Evolutionary conservation across 176 grass and related monocot species (phyloP).

Genomic region (Areca catechu): DNA sequence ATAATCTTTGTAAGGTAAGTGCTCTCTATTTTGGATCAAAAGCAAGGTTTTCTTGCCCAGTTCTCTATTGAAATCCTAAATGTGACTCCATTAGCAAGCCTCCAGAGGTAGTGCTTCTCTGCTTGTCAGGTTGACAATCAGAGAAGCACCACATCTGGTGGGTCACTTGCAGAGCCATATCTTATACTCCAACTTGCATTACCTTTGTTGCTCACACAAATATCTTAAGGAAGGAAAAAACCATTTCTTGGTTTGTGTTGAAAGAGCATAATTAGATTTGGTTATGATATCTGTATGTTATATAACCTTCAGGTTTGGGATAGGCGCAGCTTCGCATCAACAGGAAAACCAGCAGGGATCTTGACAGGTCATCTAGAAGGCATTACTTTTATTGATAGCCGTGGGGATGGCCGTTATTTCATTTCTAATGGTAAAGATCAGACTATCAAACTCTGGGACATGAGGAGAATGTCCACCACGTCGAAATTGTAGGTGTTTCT

Average conservation of each 20-base stretch:
- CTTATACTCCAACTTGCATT: too few species aligned
- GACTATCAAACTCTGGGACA: conserved; percentile 91
- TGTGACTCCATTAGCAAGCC: too few species aligned
- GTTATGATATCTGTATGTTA: conserved; percentile 14
- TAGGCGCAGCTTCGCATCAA: conserved; percentile 39
- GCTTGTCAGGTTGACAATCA: too few species aligned
- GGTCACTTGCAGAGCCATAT: too few species aligned
- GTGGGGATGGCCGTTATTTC: conserved; percentile 74
- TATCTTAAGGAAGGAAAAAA: too few species aligned
- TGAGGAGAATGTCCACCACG: conserved; percentile 75
- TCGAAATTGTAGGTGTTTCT: conserved; percentile 1
- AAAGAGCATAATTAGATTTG: neutral
- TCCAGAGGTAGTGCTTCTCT: too few species aligned
- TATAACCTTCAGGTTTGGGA: conserved; percentile 71
- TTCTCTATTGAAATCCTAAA: too few species aligned
- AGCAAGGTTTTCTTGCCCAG: too few species aligned
- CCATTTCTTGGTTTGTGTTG: too few species aligned
- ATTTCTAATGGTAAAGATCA: conserved; percentile 98
- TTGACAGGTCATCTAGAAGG: conserved; percentile 84
- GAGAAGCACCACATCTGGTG: too few species aligned
- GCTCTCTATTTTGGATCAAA: too few species aligned
- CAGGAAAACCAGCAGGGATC: conserved; percentile 55
- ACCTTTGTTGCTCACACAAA: too few species aligned
- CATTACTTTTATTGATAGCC: conserved; percentile 92
- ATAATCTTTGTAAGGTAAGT: conserved; percentile 78